Percentiles rank a stretch among this genome's conserved stretches.
These are phyloP conservation scores for Sphenostylis stenocarpa DNA, from an alignment of 306 rosid species.

Conservation along the genomic window DNA sequence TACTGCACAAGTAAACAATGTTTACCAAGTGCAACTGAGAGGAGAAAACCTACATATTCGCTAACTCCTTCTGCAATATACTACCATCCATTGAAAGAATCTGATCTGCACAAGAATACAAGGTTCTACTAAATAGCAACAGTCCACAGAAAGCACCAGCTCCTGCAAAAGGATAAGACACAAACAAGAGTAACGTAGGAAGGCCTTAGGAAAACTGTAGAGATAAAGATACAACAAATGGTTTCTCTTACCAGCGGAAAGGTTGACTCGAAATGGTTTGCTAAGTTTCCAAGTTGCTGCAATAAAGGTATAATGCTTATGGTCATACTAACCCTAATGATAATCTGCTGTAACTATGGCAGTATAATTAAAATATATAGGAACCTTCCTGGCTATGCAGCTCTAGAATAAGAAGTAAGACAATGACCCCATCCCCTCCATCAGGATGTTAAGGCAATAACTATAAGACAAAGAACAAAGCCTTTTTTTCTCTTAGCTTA, in stretches of 20 bases:
- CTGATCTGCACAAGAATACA: conserved; percentile 48
- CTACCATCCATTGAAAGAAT: conserved; percentile 75
- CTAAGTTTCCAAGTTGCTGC: conserved; percentile 66
- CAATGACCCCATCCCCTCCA: neutral
- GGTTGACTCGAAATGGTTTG: conserved; percentile 30
- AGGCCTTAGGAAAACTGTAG: conserved; percentile 9
- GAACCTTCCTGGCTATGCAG: neutral
- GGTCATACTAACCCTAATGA: neutral
- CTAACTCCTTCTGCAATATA: conserved; percentile 74
- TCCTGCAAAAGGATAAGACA: conserved; percentile 51
- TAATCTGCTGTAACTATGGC: neutral
- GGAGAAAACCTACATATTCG: conserved; percentile 61
- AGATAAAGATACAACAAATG: conserved; percentile 5
- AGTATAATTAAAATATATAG: neutral
- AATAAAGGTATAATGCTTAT: conserved; percentile 38
- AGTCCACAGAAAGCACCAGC: conserved; percentile 50
- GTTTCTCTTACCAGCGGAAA: conserved; percentile 54
- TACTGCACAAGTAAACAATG: conserved; percentile 19
- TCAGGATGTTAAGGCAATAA: neutral
- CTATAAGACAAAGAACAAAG: neutral
- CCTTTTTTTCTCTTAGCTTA: neutral
- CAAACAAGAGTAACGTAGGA: conserved; percentile 7
- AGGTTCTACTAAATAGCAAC: conserved; percentile 48
- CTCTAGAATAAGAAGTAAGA: conserved; percentile 5
- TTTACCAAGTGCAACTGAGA: conserved; percentile 21